Evolutionary conservation across 257 asterid genomes (phyloP), one percentile per base, ranked within the genome.

Genomic region (Misopates orontium): DNA sequence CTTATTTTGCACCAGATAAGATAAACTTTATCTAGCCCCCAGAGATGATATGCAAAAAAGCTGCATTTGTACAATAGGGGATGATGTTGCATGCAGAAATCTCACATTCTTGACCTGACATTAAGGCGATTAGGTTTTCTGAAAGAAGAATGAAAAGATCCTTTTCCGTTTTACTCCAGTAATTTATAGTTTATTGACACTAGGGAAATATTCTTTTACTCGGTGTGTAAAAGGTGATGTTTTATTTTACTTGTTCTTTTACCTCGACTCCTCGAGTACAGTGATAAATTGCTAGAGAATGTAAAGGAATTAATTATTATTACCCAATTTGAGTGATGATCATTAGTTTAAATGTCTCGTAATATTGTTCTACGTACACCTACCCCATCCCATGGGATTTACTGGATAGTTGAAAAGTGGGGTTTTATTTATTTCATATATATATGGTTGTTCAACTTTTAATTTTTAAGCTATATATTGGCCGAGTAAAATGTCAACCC

Each of bases 41-140:
- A 36, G 15, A 8, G 66, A 39, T 68, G 59, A 23, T 18, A 69
- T 68, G 73, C 40, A 68, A 63, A n/a, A n/a, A 75, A 65, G 71
- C 70, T 28, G 71, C 21, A 45, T 69, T 64, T 69, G 68, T 60
- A 24, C 58, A 48, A 63, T 44, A 4, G 19, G 36, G 48, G 48
- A 40, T 51, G 47, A 18, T 3, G 58, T 39, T 62, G 71, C 62
- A 64, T 62, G 71, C 62, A 64, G 28, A 57, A 13, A 60, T 53
- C 54, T 39, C 48, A 52, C 61, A 40, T 70, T 60, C 50, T 67
- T 66, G 55, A 36, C 53, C 24, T 47, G 42, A 60, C 70, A 54
- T 59, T 39, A 31, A 16, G 1, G 52, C 10, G 17, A 6, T 1
- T 58, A 7, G 23, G 10, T 28, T 42, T 62, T 58, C 60, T 18